A percentile compares a stretch with the other conserved stretches of the same genome.
Conservation (phyloP, 371 early-diverging fungal genomes). For the Basidiobolus meristosporus region DNA sequence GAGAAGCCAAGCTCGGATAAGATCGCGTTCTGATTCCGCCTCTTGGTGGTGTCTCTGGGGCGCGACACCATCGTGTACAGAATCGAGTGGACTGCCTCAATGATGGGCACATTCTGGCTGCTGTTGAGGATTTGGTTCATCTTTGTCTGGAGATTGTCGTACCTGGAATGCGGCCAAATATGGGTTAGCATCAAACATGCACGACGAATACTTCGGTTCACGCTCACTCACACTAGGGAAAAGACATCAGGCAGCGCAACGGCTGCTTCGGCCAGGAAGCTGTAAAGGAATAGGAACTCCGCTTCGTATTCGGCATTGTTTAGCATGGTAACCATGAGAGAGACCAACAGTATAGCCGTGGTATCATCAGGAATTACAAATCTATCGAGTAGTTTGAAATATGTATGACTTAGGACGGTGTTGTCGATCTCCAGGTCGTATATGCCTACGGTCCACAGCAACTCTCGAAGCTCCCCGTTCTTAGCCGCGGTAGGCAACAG, state of each 20-base stretch:
- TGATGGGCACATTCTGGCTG: slow-evolving; percentile 41
- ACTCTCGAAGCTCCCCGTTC: slow-evolving; percentile 33
- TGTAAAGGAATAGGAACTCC: slow-evolving; percentile 70
- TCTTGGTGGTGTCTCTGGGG: slow-evolving; percentile 17
- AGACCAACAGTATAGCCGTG: slow-evolving; percentile 47
- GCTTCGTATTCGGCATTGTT: slow-evolving; percentile 65
- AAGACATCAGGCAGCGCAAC: slow-evolving; percentile 54
- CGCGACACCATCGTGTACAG: slow-evolving; percentile 54
- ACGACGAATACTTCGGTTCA: neutral
- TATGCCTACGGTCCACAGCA: slow-evolving; percentile 35
- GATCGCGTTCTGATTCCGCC: slow-evolving; percentile 19
- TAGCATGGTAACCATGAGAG: slow-evolving; percentile 60
- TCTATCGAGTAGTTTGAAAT: slow-evolving; percentile 40
- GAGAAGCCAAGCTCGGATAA: slow-evolving; percentile 31
- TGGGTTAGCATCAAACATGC: no score
- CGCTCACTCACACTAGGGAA: slow-evolving; percentile 35
- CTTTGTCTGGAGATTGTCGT: slow-evolving; percentile 49
- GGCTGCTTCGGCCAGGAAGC: slow-evolving; percentile 63
- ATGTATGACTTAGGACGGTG: slow-evolving; percentile 19
- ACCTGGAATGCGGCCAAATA: slow-evolving; percentile 12
- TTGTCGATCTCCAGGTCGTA: slow-evolving; percentile 19
- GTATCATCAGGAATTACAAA: slow-evolving; percentile 43
- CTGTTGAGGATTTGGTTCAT: slow-evolving; percentile 54
- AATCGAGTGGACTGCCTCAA: slow-evolving; percentile 57
- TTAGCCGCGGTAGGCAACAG: slow-evolving; percentile 46